A percentile compares a stretch with the other conserved stretches of the same genome.
phyloP scores from a whole-genome alignment of 1,284 basidiomycete species.

The Ceratobasidium sp. region DNA sequence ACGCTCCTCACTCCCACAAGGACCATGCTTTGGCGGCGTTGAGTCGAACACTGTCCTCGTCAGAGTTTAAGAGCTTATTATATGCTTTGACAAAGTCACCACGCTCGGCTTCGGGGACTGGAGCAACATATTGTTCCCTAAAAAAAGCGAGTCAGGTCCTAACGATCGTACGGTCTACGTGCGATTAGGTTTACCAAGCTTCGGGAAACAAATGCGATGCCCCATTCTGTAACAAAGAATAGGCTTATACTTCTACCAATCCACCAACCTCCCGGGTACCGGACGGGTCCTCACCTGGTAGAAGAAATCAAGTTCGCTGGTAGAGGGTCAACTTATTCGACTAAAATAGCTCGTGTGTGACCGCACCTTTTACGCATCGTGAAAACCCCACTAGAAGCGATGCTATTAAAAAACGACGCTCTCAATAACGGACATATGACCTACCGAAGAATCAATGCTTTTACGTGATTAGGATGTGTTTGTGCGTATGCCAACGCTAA shows the following conservation, averaged over 20 bases:
- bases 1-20: constrained; percentile 83
- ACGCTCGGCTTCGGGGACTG: constrained; percentile 81
- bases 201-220: constrained; percentile 86
- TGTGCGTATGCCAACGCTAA: constrained; percentile 89
- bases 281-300: constrained; percentile 64
- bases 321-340: background rate
- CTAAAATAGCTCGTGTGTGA: background rate
- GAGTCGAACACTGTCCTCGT: constrained; percentile 70
- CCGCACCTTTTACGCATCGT: constrained; percentile 75
- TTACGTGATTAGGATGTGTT: constrained; percentile 82
- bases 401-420: background rate
- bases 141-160: no score
- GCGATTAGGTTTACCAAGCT: constrained; percentile 81
- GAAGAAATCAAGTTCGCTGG: constrained; percentile 87
- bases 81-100: constrained; percentile 84
- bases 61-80: constrained; percentile 78
- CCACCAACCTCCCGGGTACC: background rate
- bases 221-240: constrained; percentile 13
- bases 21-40: constrained; percentile 86
- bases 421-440: constrained; percentile 38
- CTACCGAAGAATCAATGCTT: constrained; percentile 81
- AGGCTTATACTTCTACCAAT: background rate
- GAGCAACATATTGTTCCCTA: constrained; percentile 81
- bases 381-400: constrained; percentile 76
- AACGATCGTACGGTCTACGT: no score